Evolutionary conservation across 176 grass and related monocot species (phyloP), one percentile per base, ranked within the genome.

Genomic region (Cenchrus americanus): DNA sequence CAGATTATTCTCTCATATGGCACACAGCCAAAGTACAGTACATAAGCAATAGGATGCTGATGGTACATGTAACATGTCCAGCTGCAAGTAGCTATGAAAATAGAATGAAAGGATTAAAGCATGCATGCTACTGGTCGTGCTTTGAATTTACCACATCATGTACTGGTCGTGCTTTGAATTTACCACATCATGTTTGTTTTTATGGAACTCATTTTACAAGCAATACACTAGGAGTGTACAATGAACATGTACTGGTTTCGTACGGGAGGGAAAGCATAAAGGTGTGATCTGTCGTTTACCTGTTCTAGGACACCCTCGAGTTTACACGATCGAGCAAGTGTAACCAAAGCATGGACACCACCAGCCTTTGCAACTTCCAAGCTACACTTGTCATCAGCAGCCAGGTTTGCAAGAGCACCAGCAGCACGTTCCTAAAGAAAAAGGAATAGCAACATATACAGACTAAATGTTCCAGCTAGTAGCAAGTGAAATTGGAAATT

Each of bases 321-420:
- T 84, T 96, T 99, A 86, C 97, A 99, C 73, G 86, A 99, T 53
- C 91, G 91, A 83, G 97, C 97, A 89, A 99, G 93, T 62, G 65
- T 94, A 65, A 99, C 93, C 85, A 99, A 88, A 90, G 97, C 97
- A 89, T 92, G 91, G 48, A 99, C 91, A 82, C 97, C 97, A 78
- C 97, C 97, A 86, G 97, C 87, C 65, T 86, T 89, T 67, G 97
- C 97, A 80, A 99, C 91, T 85, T 99, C 97, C 88, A 99, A 81
- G 76, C 97, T 99, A 58, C 97, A 99, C 77, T 99, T 99, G 80
- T 99, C 93, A 66, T 99, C 97, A 85, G 97, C 97, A 83, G 97
- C 97, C 67, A 99, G 78, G 87, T 99, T 99, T 82, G 97, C 97
- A 76, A 99, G 89, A 12, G 93, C 97, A 66, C 97, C 97, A 79